Evolutionary conservation across 768 basidiomycete species (phyloP).

Genomic region (Tylopilus vinaceipallidus): DNA sequence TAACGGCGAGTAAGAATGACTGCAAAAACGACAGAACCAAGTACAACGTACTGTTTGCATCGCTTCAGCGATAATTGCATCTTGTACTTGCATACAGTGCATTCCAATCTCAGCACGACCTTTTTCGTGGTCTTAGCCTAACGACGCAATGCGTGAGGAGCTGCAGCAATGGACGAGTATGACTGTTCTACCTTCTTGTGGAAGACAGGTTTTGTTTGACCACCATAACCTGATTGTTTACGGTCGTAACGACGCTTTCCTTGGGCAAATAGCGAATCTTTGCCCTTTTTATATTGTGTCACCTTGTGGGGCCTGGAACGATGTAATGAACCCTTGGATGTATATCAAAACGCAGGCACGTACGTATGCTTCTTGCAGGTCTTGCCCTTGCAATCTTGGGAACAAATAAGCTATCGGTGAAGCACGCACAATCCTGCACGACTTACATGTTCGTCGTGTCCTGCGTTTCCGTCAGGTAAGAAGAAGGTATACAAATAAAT

Average conservation of each 20-base stretch:
- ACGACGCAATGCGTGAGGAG: neutral
- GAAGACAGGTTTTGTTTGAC: slow-evolving; percentile 99
- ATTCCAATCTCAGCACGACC: slow-evolving; percentile 96
- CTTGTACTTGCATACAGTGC: slow-evolving; percentile 98
- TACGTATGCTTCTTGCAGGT: slow-evolving; percentile 97
- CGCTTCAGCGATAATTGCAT: slow-evolving; percentile 95
- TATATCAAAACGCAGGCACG: slow-evolving; percentile 29
- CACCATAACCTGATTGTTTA: slow-evolving; percentile 98
- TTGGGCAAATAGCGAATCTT: slow-evolving; percentile 96
- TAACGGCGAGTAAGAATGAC: neutral
- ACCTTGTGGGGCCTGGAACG: slow-evolving; percentile 91
- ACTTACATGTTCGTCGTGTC: slow-evolving; percentile 95
- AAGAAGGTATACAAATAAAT: slow-evolving; percentile 6
- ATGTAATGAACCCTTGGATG: neutral
- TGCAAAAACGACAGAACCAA: neutral
- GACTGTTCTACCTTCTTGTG: slow-evolving; percentile 82
- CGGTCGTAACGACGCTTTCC: slow-evolving; percentile 99
- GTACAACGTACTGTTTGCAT: slow-evolving; percentile 89
- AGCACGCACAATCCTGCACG: neutral
- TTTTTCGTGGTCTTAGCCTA: slow-evolving; percentile 99
- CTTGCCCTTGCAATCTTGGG: slow-evolving; percentile 91
- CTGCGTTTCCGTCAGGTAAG: slow-evolving; percentile 35
- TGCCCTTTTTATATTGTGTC: slow-evolving; percentile 99
- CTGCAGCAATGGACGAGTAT: neutral
- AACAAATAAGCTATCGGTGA: slow-evolving; percentile 6